Evolutionary conservation across 768 basidiomycete species (phyloP).

Genomic region (Mycena indigotica): DNA sequence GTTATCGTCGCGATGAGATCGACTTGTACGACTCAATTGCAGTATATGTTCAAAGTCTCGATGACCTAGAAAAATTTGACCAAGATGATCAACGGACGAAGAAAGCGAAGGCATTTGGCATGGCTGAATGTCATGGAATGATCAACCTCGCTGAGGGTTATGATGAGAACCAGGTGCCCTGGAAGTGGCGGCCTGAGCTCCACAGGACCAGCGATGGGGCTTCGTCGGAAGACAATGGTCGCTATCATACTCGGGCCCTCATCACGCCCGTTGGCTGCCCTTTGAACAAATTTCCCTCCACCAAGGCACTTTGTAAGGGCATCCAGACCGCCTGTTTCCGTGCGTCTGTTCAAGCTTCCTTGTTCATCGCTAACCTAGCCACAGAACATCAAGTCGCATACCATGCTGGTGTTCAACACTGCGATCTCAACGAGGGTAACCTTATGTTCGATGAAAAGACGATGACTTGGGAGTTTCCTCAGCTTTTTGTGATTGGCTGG

Average conservation of each 20-base stretch:
- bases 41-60: not conserved
- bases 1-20: not conserved
- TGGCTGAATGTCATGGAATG: not conserved
- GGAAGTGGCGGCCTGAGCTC: not conserved
- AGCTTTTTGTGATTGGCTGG: conserved; percentile 14
- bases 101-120: not conserved
- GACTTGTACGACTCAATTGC: not conserved
- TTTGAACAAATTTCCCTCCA: not conserved
- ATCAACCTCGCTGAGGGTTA: not conserved
- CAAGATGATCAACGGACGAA: not conserved
- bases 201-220: not conserved
- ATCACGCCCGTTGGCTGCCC: not conserved
- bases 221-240: not conserved
- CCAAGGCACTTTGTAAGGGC: not conserved
- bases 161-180: not conserved
- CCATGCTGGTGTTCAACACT: not conserved
- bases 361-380: not conserved
- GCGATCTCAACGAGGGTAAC: not conserved
- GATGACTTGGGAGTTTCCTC: not conserved
- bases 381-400: not conserved
- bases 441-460: not conserved
- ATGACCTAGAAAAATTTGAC: no score
- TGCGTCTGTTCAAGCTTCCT: not conserved
- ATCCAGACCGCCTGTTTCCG: not conserved
- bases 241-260: not conserved